Evolutionary conservation across 1,139 yeast species (phyloP), one percentile per base, ranked within the genome.

Genomic region (Yamadazyma mexicana): DNA sequence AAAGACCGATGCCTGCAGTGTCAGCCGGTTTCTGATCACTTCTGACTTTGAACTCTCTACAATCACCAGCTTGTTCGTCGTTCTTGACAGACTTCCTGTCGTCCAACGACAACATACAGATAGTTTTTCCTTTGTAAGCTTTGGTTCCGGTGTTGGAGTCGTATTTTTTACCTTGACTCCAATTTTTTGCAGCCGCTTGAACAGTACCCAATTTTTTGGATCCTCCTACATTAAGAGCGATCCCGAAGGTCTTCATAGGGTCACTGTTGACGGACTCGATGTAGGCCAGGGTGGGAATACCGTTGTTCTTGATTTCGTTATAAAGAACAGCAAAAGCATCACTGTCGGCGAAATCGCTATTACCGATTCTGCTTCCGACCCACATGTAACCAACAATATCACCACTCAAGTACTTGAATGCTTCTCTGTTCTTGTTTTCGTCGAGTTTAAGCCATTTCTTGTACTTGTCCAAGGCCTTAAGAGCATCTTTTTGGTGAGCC

Each of bases 321-420:
- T 43, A 30, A 22, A 49, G 22, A 12, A 42, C 46, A 20, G 39
- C 15, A 17, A 47, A 34, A 20, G 46, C 50, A 35, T 45, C 43
- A 31, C 47, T 42, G 17, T 31, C 35, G 2, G 43, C 31, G 33
- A 49, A 48, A 1, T 47, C 52, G n/a, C 44, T 30, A 32, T 49
- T 49, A 33, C 48, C 48, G n/a, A 49, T 44, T 47, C 41, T 46
- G 22, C 46, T 39, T 18, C 52, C 52, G 18, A 46, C 50, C 52
- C 52, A 49, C 44, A 49, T 40, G 33, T 45, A 49, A 4, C 49
- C 52, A 11, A 42, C 25, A 16, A 45, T 30, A 18, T 36, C 32
- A 17, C 48, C 50, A n/a, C 31, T 30, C 3, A 17, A 4, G 29
- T 34, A 37, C 16, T 41, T 40, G 31, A 46, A 46, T 2, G 51